These are phyloP conservation scores for Corchorus capsularis DNA, from an alignment of 345 rosid genomes.

Conservation along the genomic window DNA sequence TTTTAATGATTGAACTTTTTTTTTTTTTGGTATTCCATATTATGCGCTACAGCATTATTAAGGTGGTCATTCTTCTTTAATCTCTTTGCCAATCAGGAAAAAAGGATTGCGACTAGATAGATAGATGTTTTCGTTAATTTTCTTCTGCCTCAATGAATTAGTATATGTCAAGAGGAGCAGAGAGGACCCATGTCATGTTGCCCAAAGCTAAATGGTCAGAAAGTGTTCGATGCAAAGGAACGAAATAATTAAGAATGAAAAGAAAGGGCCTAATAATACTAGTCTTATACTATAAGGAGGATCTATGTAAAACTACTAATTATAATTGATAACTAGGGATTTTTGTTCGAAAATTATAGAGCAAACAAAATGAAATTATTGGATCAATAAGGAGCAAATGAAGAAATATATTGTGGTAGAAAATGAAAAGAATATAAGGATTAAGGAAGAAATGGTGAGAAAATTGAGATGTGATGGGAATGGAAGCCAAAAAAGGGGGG, in stretches of 20 bases:
- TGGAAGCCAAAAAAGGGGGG: conserved; percentile 8
- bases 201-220: not conserved
- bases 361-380: not conserved
- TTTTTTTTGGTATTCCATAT: not conserved
- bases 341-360: too few species aligned
- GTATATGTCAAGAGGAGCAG: conserved; percentile 17
- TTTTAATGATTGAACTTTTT: conserved; percentile 14
- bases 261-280: not conserved
- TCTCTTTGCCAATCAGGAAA: not conserved
- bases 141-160: conserved; percentile 15
- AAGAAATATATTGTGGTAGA: not conserved
- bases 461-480: conserved; percentile 12
- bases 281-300: too few species aligned
- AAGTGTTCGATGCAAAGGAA: conserved; percentile 10
- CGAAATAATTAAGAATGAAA: not conserved
- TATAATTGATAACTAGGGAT: too few species aligned
- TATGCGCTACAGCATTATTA: conserved; percentile 20
- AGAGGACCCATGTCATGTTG: conserved; percentile 31
- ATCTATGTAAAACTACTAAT: too few species aligned
- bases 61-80: conserved; percentile 10
- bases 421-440: not conserved
- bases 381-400: too few species aligned
- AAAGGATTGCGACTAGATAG: not conserved
- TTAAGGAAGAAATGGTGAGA: not conserved
- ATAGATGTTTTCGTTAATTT: not conserved